phyloP scores from a whole-genome alignment of 371 early-diverging fungal species.

The Apophysomyces trapeziformis region DNA sequence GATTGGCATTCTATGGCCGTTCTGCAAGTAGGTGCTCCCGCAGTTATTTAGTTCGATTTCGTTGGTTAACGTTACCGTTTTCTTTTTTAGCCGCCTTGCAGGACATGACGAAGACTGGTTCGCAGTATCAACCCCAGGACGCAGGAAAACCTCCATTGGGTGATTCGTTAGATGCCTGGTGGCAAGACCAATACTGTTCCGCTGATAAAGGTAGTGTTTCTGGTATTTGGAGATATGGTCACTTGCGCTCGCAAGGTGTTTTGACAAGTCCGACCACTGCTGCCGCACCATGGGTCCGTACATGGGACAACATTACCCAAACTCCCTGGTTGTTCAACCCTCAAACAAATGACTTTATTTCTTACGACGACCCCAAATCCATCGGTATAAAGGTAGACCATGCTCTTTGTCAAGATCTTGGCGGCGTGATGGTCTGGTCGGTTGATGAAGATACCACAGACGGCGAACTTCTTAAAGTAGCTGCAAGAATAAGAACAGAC shows the following conservation, averaged over 20 bases:
- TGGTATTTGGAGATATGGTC: slow-evolving; percentile 70
- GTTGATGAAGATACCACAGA: slow-evolving; percentile 51
- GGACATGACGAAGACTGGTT: slow-evolving; percentile 30
- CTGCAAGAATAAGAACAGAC: slow-evolving; percentile 31
- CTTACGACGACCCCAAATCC: slow-evolving; percentile 68
- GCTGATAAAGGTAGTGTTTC: slow-evolving; percentile 42
- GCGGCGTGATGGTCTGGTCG: slow-evolving; percentile 68
- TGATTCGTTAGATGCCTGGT: slow-evolving; percentile 57
- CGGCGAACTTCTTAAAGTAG: slow-evolving; percentile 53
- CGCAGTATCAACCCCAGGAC: slow-evolving; percentile 43
- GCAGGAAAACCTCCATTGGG: slow-evolving; percentile 43
- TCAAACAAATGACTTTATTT: slow-evolving; percentile 56
- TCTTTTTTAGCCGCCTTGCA: slow-evolving; percentile 12
- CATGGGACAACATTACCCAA: slow-evolving; percentile 59
- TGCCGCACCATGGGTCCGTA: slow-evolving; percentile 64
- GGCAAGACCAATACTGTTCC: slow-evolving; percentile 58
- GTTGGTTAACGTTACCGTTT: background rate
- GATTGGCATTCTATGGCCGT: slow-evolving; percentile 68
- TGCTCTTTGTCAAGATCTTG: slow-evolving; percentile 49
- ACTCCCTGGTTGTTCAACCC: slow-evolving; percentile 75
- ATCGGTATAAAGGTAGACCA: slow-evolving; percentile 59
- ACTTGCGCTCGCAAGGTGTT: slow-evolving; percentile 67
- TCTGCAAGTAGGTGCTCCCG: slow-evolving; percentile 37
- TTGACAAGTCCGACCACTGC: slow-evolving; percentile 55
- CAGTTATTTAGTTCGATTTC: background rate